Conservation (phyloP, 805 yeast species). For the Danielozyma ontarioensis region DNA sequence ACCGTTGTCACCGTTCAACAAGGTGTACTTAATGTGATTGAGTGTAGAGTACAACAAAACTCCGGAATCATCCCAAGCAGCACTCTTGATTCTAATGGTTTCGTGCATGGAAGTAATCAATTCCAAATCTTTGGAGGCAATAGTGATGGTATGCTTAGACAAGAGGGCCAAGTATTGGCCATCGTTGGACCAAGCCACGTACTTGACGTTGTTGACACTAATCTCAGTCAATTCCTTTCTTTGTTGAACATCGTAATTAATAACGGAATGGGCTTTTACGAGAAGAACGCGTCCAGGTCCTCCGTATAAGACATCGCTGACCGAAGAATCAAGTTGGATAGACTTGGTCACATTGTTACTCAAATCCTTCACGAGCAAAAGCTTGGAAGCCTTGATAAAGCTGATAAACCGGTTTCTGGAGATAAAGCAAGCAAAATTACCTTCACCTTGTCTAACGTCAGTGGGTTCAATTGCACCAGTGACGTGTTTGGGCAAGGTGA, state of each 20-base stretch:
- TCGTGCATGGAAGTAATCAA: conserved; percentile 84
- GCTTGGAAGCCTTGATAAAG: conserved; percentile 55
- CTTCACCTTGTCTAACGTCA: conserved; percentile 74
- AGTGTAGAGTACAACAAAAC: conserved; percentile 90
- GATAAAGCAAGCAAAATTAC: conserved; percentile 82
- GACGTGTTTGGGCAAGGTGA: conserved; percentile 76
- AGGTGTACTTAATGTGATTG: conserved; percentile 90
- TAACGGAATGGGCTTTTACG: conserved; percentile 66
- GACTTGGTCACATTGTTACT: conserved; percentile 77
- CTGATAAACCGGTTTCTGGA: conserved; percentile 93
- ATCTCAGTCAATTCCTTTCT: conserved; percentile 68
- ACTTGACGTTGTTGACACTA: conserved; percentile 74
- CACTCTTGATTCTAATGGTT: conserved; percentile 93
- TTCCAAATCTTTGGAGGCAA: conserved; percentile 76
- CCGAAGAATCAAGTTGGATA: conserved; percentile 61
- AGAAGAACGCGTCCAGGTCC: conserved; percentile 82
- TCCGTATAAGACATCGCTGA: conserved; percentile 69
- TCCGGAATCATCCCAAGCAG: conserved; percentile 94
- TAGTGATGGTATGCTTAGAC: conserved; percentile 87
- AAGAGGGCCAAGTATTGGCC: conserved; percentile 83
- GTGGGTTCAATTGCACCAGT: conserved; percentile 93
- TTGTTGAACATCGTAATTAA: conserved; percentile 89
- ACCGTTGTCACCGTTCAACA: conserved; percentile 93
- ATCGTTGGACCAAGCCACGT: conserved; percentile 83
- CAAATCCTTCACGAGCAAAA: conserved; percentile 80